A percentile compares a stretch with the other conserved stretches of the same genome.
Evolutionary conservation across 495 filamentous ascomycete species (phyloP).

Genomic region (Darksidea phi): DNA sequence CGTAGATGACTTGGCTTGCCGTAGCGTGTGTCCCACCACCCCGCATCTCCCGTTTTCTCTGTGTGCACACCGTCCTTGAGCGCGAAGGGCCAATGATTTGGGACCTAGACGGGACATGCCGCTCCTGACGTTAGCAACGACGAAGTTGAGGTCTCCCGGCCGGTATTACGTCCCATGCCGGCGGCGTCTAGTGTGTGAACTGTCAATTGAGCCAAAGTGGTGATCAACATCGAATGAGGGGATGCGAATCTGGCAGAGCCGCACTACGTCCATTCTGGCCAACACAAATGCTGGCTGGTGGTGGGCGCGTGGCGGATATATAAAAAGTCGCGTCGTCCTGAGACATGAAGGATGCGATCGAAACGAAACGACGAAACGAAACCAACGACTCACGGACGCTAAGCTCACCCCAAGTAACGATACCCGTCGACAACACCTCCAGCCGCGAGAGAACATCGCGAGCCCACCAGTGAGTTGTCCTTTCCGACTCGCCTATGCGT

Average conservation of each 20-base stretch:
- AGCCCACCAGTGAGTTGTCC: conserved; percentile 4
- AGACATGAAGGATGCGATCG: background rate
- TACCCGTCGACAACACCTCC: background rate
- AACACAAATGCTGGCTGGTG: background rate
- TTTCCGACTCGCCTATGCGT: background rate
- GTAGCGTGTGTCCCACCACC: conserved; percentile 18
- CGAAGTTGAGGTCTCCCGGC: background rate
- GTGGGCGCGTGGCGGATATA: conserved; percentile 4
- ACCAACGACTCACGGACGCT: conserved; percentile 13
- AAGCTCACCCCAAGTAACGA: background rate
- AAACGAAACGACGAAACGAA: conserved; percentile 1
- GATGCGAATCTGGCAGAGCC: conserved; percentile 21
- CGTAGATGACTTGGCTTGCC: background rate
- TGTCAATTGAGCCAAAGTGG: background rate
- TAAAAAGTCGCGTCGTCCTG: conserved; percentile 7
- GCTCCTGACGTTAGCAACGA: conserved; percentile 47
- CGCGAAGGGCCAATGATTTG: conserved; percentile 46
- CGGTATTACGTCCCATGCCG: background rate
- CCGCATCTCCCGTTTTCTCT: conserved; percentile 39
- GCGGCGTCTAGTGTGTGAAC: background rate
- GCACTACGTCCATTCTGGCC: conserved; percentile 1
- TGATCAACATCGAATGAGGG: background rate
- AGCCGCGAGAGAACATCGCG: background rate
- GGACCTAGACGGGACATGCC: conserved; percentile 37
- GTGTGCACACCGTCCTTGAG: conserved; percentile 40